Evolutionary conservation across 768 basidiomycete species (phyloP), one percentile per base, ranked within the genome.

Genomic region (Boletus speciosus): DNA sequence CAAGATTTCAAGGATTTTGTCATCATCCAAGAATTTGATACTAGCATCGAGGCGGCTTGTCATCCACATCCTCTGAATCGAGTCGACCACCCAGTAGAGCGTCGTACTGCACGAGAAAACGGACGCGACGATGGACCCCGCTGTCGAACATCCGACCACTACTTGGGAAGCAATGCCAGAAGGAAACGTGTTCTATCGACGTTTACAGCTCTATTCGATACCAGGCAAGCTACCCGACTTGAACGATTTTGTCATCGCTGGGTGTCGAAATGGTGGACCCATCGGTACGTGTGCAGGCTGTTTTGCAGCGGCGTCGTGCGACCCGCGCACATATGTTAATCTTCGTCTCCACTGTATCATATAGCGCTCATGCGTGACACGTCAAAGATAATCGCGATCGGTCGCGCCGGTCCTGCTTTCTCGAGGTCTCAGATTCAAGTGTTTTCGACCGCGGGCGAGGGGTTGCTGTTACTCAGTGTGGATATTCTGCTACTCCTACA

Each of bases 81-180:
- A 34, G 6, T 49, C 31, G 27, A 38, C 44, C 8, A 55, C 38
- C 39, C 1, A 35, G 32, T 34, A 9, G 7, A 29, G 34, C 31
- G 19, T 32, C 27, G 35, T 23, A 23, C 11, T 29, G 10, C 27
- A 42, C 50, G 27, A 44, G 14, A 54, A 47, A 35, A 47, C 36
- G 41, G 34, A 47, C 44, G 12, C 46, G 49, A 69, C 46, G 49
- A 69, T 71, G 69, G 67, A 70, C 23, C 15, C 61, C 6, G 80
- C 81, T 73, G 63, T 74, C 14, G 84, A 88, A 47, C 90, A 91
- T 62, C 89, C 91, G 2, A 90, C 90, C 3, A 70, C 83, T 31
- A 80, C 82, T 71, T 98, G 96, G 96, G 86, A 95, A 69, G 82
- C 94, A 40, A 91, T 97, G 86, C 82, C 86, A 68, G 83, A 89